These are phyloP conservation scores for Collybia mongolica DNA, from an alignment of 768 basidiomycete species.

Conservation along the genomic window DNA sequence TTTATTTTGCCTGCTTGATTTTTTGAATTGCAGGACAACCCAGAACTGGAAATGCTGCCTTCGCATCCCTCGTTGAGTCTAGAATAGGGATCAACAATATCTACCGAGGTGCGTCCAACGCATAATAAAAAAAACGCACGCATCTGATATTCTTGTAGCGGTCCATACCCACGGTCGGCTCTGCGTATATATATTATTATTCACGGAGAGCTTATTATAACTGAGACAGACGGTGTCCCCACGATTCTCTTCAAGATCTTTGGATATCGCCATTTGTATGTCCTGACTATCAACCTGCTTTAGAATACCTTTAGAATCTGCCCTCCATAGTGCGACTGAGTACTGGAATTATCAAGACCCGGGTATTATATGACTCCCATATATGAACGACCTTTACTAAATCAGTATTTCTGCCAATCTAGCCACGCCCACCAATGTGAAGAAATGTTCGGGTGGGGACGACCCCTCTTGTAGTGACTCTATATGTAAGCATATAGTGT, in stretches of 20 bases:
- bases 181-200: neutral
- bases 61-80: constrained; percentile 38
- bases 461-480: constrained; percentile 47
- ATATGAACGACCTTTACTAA: neutral
- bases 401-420: neutral
- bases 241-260: constrained; percentile 43
- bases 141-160: constrained; percentile 11
- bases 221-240: constrained; percentile 44
- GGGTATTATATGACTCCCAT: constrained; percentile 9
- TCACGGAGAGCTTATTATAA: neutral
- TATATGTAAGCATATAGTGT: constrained; percentile 31
- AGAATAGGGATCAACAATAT: constrained; percentile 34
- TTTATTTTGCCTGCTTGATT: neutral
- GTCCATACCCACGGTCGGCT: constrained; percentile 42
- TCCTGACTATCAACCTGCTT: constrained; percentile 1
- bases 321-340: constrained; percentile 16
- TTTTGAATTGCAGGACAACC: constrained; percentile 41
- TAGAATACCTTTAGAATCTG: neutral
- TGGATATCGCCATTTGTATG: constrained; percentile 50
- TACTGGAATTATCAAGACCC: constrained; percentile 52
- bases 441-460: constrained; percentile 41
- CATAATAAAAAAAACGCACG: neutral
- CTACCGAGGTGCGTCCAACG: constrained; percentile 33
- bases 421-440: constrained; percentile 36
- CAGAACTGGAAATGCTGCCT: constrained; percentile 40